phyloP scores from a whole-genome alignment of 805 yeast species.

The Clavispora asparagi region DNA sequence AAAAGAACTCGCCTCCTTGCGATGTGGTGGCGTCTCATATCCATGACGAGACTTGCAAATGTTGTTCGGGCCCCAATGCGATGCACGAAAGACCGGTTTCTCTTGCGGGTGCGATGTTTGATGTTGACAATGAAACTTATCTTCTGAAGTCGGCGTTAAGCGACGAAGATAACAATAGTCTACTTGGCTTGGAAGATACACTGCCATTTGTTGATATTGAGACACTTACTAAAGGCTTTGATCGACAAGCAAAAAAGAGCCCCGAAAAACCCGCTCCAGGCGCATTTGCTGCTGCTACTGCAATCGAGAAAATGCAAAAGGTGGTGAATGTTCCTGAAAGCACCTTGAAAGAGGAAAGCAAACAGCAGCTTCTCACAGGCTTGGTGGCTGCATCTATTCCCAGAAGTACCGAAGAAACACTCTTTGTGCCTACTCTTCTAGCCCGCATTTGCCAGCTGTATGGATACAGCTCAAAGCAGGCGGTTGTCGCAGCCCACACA shows the following conservation, averaged over 20 bases:
- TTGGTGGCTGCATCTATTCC: constrained; percentile 70
- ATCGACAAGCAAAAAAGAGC: not conserved
- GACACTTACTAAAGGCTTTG: constrained; percentile 3
- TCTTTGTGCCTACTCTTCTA: constrained; percentile 66
- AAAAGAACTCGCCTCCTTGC: not conserved
- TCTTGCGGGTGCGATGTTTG: constrained; percentile 55
- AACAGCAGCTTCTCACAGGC: constrained; percentile 34
- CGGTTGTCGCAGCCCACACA: constrained; percentile 65
- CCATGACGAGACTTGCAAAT: constrained; percentile 44
- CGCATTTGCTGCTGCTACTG: constrained; percentile 18
- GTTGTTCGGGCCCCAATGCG: constrained; percentile 48
- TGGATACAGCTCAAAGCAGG: constrained; percentile 67
- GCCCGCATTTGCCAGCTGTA: constrained; percentile 65
- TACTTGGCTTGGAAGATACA: constrained; percentile 25
- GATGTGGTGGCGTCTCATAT: constrained; percentile 8
- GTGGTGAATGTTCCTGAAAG: constrained; percentile 12
- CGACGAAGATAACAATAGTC: constrained; percentile 35
- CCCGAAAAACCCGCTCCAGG: constrained; percentile 50
- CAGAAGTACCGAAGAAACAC: constrained; percentile 71
- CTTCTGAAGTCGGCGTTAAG: constrained; percentile 36
- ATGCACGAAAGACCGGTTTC: constrained; percentile 63
- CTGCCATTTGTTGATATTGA: constrained; percentile 1
- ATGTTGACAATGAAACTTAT: constrained; percentile 21
- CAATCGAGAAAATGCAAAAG: constrained; percentile 51
- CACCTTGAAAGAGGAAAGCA: constrained; percentile 18